Percentiles rank a stretch among this genome's conserved stretches.
phyloP scores from a whole-genome alignment of 805 yeast species.

The Lachancea sp. region DNA sequence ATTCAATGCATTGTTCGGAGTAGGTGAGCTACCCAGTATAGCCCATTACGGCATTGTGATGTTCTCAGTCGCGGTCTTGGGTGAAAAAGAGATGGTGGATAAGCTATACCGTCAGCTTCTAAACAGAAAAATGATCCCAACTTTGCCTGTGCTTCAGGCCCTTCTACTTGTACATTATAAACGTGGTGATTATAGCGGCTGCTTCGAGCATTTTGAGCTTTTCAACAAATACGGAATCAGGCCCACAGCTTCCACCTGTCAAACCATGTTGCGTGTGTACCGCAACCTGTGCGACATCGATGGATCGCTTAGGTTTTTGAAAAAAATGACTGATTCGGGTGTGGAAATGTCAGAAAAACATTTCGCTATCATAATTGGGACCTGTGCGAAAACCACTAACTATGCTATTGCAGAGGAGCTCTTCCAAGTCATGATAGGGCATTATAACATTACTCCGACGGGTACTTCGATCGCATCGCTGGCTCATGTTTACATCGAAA shows the following conservation, averaged over 20 bases:
- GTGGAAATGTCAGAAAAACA: conserved; percentile 22
- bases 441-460: conserved; percentile 27
- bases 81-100: conserved; percentile 44
- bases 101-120: conserved; percentile 43
- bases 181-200: conserved; percentile 19
- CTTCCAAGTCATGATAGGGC: conserved; percentile 25
- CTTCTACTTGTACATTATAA: conserved; percentile 23
- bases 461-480: conserved; percentile 22
- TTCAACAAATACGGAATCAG: conserved; percentile 25
- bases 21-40: conserved; percentile 47
- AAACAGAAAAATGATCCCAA: conserved; percentile 43
- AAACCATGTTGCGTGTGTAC: conserved; percentile 25
- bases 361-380: conserved; percentile 22
- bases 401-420: conserved; percentile 27
- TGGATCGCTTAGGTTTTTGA: conserved; percentile 29
- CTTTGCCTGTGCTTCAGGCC: conserved; percentile 27
- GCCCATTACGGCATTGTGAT: conserved; percentile 57
- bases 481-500: conserved; percentile 25
- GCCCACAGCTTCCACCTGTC: conserved; percentile 25
- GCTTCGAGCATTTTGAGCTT: conserved; percentile 26
- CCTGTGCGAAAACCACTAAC: conserved; percentile 25
- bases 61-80: conserved; percentile 48
- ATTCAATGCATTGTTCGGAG: conserved; percentile 50
- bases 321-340: conserved; percentile 22
- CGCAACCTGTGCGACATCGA: conserved; percentile 24